Evolutionary conservation across 108 stramenopile species (phyloP).

Genomic region (Cyclotella choctawhatcheeana): DNA sequence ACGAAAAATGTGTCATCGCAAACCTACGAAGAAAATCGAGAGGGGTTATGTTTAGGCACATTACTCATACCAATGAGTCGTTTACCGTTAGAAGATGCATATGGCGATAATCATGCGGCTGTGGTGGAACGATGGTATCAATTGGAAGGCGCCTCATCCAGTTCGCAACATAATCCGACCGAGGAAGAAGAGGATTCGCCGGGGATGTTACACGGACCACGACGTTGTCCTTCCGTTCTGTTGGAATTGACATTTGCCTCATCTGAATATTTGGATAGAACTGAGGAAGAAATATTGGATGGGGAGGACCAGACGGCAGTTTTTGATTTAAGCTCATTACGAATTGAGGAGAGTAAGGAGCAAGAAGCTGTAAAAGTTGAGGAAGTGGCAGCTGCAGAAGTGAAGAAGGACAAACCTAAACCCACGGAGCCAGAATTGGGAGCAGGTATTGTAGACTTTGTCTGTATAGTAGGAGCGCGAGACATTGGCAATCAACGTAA

Average conservation of each 20-base stretch:
- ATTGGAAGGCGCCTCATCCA: constrained; percentile 44
- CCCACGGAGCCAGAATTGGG: constrained; percentile 71
- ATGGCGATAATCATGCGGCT: constrained; percentile 37
- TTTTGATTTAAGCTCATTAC: constrained; percentile 8
- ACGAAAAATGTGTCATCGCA: too few species aligned
- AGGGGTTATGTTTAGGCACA: constrained; percentile 67
- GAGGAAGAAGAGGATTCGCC: constrained; percentile 2
- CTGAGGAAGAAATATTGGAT: constrained; percentile 67
- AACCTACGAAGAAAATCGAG: background rate
- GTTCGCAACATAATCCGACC: background rate
- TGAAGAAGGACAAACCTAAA: constrained; percentile 33
- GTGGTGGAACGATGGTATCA: constrained; percentile 80
- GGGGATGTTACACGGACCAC: constrained; percentile 32
- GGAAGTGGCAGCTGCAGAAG: background rate
- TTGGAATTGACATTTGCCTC: constrained; percentile 74
- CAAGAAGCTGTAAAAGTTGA: background rate
- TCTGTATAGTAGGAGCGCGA: constrained; percentile 77
- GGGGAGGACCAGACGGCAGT: constrained; percentile 22
- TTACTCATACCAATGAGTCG: constrained; percentile 70
- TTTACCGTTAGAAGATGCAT: constrained; percentile 60
- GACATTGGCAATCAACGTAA: constrained; percentile 77
- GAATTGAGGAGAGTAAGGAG: constrained; percentile 11
- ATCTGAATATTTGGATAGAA: constrained; percentile 57
- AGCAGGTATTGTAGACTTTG: constrained; percentile 80
- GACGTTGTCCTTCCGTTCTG: constrained; percentile 77